Percentiles rank a stretch among this genome's conserved stretches.
Evolutionary conservation across 148 eudicot genomes (phyloP).

Genomic region (Amaranthus hypochondriacus): DNA sequence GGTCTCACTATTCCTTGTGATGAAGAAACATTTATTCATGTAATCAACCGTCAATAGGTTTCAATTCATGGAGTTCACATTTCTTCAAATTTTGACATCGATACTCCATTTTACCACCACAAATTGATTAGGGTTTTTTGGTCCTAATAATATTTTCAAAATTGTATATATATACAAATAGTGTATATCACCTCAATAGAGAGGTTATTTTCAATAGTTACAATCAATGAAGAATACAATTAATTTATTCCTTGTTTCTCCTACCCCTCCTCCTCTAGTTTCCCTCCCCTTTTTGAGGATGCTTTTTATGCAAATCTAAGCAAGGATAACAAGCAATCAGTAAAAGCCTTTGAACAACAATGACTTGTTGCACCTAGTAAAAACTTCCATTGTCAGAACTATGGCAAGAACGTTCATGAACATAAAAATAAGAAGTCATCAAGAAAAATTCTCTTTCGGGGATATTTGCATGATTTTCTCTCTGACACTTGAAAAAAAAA

Average conservation of each 20-base stretch:
- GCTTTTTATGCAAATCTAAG: not conserved
- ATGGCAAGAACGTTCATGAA: not conserved
- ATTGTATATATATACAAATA: slow-evolving; percentile 13
- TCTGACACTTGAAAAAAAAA: not conserved
- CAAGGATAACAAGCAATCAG: not conserved
- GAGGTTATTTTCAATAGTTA: slow-evolving; percentile 11
- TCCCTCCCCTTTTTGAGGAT: not conserved
- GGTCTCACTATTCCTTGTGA: slow-evolving; percentile 55
- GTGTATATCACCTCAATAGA: slow-evolving; percentile 15
- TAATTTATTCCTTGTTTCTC: not conserved
- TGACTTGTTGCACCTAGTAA: not conserved
- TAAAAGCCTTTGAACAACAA: not conserved
- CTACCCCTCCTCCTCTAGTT: not conserved
- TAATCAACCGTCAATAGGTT: slow-evolving; percentile 12
- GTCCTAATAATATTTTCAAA: not conserved
- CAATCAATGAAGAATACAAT: slow-evolving; percentile 7
- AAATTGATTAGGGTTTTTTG: not conserved
- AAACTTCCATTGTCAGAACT: not conserved
- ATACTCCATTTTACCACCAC: not conserved
- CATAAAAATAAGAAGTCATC: not conserved
- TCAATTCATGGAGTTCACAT: not conserved
- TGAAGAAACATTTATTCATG: slow-evolving; percentile 29
- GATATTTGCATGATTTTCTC: not conserved
- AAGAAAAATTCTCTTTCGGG: not conserved
- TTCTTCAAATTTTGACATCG: slow-evolving; percentile 10